Conservation (phyloP, 768 basidiomycete genomes). For the Pulveroboletus sp. region DNA sequence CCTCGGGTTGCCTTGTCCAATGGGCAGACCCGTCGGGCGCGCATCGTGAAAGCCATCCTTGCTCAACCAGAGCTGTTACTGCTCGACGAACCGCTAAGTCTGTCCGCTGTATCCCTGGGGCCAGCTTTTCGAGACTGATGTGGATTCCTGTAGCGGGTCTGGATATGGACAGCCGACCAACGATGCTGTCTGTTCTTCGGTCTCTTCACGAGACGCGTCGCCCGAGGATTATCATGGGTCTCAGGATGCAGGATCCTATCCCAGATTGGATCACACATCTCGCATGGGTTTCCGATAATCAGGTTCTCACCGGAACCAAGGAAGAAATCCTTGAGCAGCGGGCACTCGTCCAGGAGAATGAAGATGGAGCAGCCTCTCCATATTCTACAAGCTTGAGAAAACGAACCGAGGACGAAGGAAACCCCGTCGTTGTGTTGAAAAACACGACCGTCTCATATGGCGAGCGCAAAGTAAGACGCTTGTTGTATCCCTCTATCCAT, state of each 20-base stretch:
- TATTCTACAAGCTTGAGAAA: background rate
- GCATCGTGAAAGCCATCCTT: constrained; percentile 78
- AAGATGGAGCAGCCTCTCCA: background rate
- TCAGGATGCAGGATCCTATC: constrained; percentile 67
- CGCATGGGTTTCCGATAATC: constrained; percentile 48
- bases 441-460: constrained; percentile 71
- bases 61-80: constrained; percentile 69
- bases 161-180: constrained; percentile 58
- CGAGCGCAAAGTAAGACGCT: constrained; percentile 48
- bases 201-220: constrained; percentile 43
- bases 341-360: constrained; percentile 7
- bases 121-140: background rate
- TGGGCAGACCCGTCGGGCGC: constrained; percentile 85
- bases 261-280: constrained; percentile 75
- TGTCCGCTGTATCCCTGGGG: constrained; percentile 18
- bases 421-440: constrained; percentile 57
- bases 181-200: constrained; percentile 54
- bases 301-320: constrained; percentile 51
- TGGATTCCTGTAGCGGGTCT: constrained; percentile 61
- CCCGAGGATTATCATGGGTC: constrained; percentile 64
- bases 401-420: constrained; percentile 17
- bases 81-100: constrained; percentile 91
- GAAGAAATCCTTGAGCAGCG: constrained; percentile 38
- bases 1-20: constrained; percentile 86
- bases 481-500: background rate